Conservation (phyloP, 257 asterid species). For the Scutellaria barbata region DNA sequence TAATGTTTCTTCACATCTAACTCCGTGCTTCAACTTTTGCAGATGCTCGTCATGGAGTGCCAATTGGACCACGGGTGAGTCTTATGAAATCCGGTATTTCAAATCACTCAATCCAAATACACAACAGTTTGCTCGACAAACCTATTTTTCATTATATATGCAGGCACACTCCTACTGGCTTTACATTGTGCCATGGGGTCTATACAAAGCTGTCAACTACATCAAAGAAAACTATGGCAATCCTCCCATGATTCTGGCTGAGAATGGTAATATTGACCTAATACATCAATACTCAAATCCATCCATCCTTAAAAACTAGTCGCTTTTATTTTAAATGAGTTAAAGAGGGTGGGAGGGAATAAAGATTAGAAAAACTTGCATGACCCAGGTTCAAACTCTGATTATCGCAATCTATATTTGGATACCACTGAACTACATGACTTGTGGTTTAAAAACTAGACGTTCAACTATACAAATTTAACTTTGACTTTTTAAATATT, state of each 20-base stretch:
- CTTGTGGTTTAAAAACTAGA: no score
- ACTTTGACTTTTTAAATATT: not conserved
- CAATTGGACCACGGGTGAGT: slow-evolving; percentile 91
- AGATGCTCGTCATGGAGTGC: slow-evolving; percentile 80
- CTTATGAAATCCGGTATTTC: no score
- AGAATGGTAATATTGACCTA: slow-evolving; percentile 59
- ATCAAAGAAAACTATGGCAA: slow-evolving; percentile 79
- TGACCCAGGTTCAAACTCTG: no score
- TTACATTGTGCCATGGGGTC: slow-evolving; percentile 92
- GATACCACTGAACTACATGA: no score
- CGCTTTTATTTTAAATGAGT: no score
- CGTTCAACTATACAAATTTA: no score
- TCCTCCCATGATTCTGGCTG: slow-evolving; percentile 80
- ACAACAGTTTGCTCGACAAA: not conserved
- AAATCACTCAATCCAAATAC: not conserved
- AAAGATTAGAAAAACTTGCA: no score
- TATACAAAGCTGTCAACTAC: slow-evolving; percentile 80
- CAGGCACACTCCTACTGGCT: slow-evolving; percentile 90
- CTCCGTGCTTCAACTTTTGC: not conserved
- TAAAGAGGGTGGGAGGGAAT: no score
- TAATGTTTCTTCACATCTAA: slow-evolving; percentile 2
- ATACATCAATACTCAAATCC: no score
- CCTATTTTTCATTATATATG: not conserved
- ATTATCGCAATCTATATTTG: no score
- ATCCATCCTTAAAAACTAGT: no score